Conservation (phyloP, 2,329 filamentous ascomycete species). For the Reticulascus tulasneorum region DNA sequence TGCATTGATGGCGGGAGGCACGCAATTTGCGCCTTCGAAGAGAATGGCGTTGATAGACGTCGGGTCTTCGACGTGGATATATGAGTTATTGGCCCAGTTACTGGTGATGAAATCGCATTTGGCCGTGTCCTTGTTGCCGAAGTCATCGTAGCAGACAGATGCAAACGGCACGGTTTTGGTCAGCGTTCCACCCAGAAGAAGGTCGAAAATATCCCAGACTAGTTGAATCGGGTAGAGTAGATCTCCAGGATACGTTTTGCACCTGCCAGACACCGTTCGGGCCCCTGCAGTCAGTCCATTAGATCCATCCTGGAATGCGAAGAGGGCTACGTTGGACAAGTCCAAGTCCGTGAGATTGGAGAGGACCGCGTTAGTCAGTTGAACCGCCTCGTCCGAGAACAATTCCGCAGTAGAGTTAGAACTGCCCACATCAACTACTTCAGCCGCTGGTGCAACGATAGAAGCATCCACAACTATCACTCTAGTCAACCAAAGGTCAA, state of each 20-base stretch:
- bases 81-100: constrained; percentile 22
- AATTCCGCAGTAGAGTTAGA: constrained; percentile 4
- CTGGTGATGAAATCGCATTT: constrained; percentile 25
- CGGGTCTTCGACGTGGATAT: constrained; percentile 22
- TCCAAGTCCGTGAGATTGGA: constrained; percentile 25
- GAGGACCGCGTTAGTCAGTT: constrained; percentile 30
- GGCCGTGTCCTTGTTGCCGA: constrained; percentile 24
- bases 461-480: constrained; percentile 17
- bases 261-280: constrained; percentile 18
- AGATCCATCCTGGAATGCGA: constrained; percentile 24
- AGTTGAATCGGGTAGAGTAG: constrained; percentile 20
- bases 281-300: constrained; percentile 16
- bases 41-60: constrained; percentile 21
- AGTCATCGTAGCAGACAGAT: constrained; percentile 27
- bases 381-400: constrained; percentile 19
- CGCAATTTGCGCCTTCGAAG: constrained; percentile 22
- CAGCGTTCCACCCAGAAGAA: constrained; percentile 26
- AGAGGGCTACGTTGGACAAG: constrained; percentile 25
- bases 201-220: constrained; percentile 30
- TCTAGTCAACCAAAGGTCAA: too few species aligned
- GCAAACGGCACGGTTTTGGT: constrained; percentile 28
- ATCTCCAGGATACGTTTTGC: constrained; percentile 31
- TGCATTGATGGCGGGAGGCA: constrained; percentile 15
- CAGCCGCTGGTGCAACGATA: constrained; percentile 19
- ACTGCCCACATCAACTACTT: constrained; percentile 4